Conservation (phyloP, 139 green algal species). For the Picochlorum sp. region DNA sequence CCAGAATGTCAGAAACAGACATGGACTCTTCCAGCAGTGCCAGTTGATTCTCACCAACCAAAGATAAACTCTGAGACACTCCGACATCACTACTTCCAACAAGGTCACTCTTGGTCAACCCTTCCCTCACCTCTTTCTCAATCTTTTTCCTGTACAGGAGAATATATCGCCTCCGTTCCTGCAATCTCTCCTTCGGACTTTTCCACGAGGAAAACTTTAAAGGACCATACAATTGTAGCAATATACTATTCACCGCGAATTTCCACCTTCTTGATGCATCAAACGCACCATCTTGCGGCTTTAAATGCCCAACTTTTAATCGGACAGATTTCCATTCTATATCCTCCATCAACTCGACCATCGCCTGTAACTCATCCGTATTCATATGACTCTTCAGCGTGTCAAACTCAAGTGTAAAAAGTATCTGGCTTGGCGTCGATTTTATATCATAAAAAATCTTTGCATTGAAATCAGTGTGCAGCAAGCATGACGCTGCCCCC, state of each 20-base stretch:
- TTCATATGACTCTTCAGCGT: no score
- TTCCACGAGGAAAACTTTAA: conserved; percentile 3
- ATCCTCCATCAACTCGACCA: conserved; percentile 6
- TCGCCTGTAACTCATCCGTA: no score
- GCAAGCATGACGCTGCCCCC: neutral
- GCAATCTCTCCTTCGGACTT: neutral
- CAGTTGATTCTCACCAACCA: conserved; percentile 18
- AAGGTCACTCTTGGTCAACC: neutral
- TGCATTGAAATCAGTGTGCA: no score
- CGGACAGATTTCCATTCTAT: conserved; percentile 13
- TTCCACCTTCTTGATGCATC: conserved; percentile 22
- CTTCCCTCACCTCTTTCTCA: neutral
- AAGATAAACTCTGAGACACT: neutral
- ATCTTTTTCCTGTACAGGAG: conserved; percentile 22
- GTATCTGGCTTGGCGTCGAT: no score
- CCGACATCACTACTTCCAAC: neutral
- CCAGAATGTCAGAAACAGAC: conserved; percentile 23
- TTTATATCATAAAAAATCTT: no score
- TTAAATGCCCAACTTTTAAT: conserved; percentile 25
- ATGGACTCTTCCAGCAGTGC: conserved; percentile 26
- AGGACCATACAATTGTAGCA: conserved; percentile 19
- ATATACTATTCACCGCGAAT: conserved; percentile 39
- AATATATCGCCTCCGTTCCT: conserved; percentile 20
- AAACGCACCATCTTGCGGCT: conserved; percentile 4
- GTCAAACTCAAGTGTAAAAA: no score